Conservation (phyloP, 1,284 basidiomycete species). For the Peniophora sp. region DNA sequence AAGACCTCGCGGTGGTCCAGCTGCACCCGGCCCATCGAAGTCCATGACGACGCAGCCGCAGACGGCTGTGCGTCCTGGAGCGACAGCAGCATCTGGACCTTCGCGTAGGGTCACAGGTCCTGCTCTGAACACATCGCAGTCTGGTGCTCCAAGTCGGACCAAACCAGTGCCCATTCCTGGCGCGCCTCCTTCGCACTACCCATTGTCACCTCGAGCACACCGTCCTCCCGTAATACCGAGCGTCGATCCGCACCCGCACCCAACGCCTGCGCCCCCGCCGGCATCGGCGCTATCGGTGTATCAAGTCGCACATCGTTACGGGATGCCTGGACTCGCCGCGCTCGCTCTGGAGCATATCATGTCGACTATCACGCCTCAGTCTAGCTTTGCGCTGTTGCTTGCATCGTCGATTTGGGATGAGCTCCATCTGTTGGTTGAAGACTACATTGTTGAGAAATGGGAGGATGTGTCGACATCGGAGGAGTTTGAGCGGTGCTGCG, state of each 20-base stretch:
- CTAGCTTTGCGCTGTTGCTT: constrained; percentile 66
- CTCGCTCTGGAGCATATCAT: constrained; percentile 74
- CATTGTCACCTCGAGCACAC: constrained; percentile 38
- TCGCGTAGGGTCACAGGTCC: constrained; percentile 12
- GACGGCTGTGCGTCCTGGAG: constrained; percentile 6
- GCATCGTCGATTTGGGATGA: constrained; percentile 63
- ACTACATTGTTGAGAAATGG: constrained; percentile 65
- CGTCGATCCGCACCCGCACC: constrained; percentile 72
- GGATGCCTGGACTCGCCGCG: constrained; percentile 54
- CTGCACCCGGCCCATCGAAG: background rate
- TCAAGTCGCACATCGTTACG: constrained; percentile 75
- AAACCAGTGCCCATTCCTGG: constrained; percentile 30
- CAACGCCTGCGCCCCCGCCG: constrained; percentile 51
- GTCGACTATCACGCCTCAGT: constrained; percentile 60
- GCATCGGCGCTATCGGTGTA: constrained; percentile 75
- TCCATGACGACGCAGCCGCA: constrained; percentile 7
- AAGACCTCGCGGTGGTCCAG: background rate
- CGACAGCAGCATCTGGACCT: constrained; percentile 6
- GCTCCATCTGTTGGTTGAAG: constrained; percentile 54
- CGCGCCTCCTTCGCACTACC: constrained; percentile 29
- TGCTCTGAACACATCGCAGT: constrained; percentile 14
- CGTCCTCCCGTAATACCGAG: constrained; percentile 20
- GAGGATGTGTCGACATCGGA: constrained; percentile 54
- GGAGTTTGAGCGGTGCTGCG: constrained; percentile 62
- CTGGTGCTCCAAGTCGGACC: constrained; percentile 24